A percentile compares a stretch with the other conserved stretches of the same genome.
Evolutionary conservation across 768 basidiomycete species (phyloP).

Genomic region (Porpolomopsis calyptriformis): DNA sequence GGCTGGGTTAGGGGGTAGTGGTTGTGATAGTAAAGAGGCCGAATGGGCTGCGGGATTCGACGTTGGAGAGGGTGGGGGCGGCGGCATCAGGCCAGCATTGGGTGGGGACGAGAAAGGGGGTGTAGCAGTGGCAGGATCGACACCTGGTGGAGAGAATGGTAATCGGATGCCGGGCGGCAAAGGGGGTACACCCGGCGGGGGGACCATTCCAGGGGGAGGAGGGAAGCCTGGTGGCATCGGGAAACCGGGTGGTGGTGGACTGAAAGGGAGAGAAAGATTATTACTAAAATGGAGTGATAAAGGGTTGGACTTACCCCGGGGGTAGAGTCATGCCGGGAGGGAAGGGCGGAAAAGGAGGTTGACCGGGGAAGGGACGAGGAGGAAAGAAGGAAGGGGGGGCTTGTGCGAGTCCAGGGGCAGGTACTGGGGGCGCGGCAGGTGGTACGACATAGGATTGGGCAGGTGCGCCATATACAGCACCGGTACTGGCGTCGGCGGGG

Average conservation of each 20-base stretch:
- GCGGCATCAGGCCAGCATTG: neutral
- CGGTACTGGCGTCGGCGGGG: constrained; percentile 31
- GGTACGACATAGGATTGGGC: constrained; percentile 59
- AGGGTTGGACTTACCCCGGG: constrained; percentile 28
- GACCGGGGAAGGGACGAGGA: constrained; percentile 29
- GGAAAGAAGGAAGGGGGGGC: constrained; percentile 31
- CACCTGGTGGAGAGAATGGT: constrained; percentile 15
- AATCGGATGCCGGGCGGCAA: constrained; percentile 19
- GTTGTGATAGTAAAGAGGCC: neutral
- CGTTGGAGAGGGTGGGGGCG: constrained; percentile 6
- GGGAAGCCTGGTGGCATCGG: constrained; percentile 41
- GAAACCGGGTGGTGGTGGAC: constrained; percentile 46
- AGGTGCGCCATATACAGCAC: constrained; percentile 63
- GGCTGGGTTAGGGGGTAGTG: neutral
- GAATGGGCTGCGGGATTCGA: constrained; percentile 5
- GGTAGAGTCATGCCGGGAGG: constrained; percentile 40
- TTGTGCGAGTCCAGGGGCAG: constrained; percentile 20
- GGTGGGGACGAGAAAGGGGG: constrained; percentile 6
- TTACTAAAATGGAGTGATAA: constrained; percentile 10
- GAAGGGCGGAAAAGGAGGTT: constrained; percentile 32
- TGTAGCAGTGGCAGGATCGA: constrained; percentile 11
- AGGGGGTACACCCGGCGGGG: constrained; percentile 23
- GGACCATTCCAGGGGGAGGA: constrained; percentile 26
- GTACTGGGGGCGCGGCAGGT: constrained; percentile 26
- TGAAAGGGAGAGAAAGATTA: constrained; percentile 12